Evolutionary conservation across 129 eudicot species (phyloP).

Genomic region (Flaveria trinervia): DNA sequence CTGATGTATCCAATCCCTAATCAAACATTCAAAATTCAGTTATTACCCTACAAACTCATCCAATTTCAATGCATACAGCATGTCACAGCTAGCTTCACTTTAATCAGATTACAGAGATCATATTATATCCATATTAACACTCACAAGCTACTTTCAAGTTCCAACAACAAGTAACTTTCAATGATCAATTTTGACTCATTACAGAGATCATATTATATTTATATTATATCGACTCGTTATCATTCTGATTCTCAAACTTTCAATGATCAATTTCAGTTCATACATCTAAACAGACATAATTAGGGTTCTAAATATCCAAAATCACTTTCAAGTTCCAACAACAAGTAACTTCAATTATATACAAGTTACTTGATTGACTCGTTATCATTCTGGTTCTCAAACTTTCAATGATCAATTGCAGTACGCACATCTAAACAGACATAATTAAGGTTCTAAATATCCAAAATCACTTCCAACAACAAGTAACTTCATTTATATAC

Average conservation of each 20-base stretch:
- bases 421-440: constrained; percentile 3
- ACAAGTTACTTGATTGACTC: not conserved
- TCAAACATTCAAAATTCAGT: constrained; percentile 16
- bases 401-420: not conserved
- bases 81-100: not conserved
- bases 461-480: constrained; percentile 14
- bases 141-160: not conserved
- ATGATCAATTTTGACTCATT: too few species aligned
- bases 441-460: not conserved
- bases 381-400: too few species aligned
- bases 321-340: not conserved
- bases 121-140: not conserved
- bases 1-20: constrained; percentile 65
- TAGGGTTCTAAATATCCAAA: not conserved
- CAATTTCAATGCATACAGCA: not conserved
- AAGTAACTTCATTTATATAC: not conserved
- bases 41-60: not conserved
- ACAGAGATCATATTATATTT: too few species aligned
- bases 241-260: too few species aligned
- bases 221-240: not conserved
- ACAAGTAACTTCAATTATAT: not conserved
- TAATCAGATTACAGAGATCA: not conserved
- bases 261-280: not conserved
- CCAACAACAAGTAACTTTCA: too few species aligned
- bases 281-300: constrained; percentile 8